Evolutionary conservation across 441 rosid species (phyloP), one percentile per base, ranked within the genome.

Genomic region (Breynia disticha): DNA sequence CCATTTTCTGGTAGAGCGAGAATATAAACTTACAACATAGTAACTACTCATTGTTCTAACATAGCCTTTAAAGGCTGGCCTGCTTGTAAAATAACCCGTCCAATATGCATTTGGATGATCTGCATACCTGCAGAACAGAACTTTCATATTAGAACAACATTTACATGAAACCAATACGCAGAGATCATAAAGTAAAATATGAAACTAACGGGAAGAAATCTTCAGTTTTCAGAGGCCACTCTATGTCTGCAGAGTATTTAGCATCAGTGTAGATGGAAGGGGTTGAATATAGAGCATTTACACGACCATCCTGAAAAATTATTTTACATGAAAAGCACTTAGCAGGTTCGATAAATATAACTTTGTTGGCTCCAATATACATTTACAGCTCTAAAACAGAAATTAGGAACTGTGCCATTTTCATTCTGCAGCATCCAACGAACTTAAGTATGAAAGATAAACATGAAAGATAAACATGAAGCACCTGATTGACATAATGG

Each of bases 251-350:
- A 53, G 91, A 85, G 58, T 90, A 72, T 71, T 94, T 94, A 62
- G 97, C 99, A 79, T 94, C 97, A 14, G 97, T 94, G 57, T 94
- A 90, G 58, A 90, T 82, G 65, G 99, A 94, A 24, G 99, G 99
- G 50, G 95, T 90, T 54, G 97, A 94, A 69, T 94, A 90, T 46
- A 94, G 74, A 69, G 91, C 96, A 77, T 94, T 94, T 60, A 94
- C 78, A 61, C 95, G 99, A 59, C 97, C 97, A 70, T 94, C 99
- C 99, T 94, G 67, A 38, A 65, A 72, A 46, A 18, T 62, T 54
- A 57, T 61, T 44, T 37, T 39, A 61, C 44, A 28, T 28, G 35
- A 28, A 20, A 42, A 54, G 9, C n/a, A n/a, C 16, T 15, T 52
- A 15, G 32, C 42, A 22, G 5, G 7, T 19, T 21, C 32, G 3